Base-by-base conservation (phyloP, 805 yeast genomes). In the Limtongia smithiae region DNA sequence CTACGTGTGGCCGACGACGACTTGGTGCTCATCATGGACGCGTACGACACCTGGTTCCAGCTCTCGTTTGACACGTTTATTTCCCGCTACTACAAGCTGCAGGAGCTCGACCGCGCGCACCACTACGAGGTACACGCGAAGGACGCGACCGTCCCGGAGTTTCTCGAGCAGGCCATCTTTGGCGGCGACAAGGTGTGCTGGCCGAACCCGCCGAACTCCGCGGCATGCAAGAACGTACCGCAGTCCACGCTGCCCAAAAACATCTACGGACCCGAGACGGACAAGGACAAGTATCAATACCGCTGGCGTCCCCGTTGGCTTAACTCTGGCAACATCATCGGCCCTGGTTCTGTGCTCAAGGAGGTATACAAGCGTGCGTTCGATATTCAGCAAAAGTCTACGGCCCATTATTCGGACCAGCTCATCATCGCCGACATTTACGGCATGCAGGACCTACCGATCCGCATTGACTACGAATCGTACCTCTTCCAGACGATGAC, bases 11-110 rank as follows among this genome's bases (percentile, higher is more conserved):
- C 38, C 35, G 58, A 54, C 37, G 55, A 51, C 31, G 58, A 54
- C 27, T 50, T 54, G 27, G 58, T 54, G n/a, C 39, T 54, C 31
- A 44, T 54, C 39, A 44, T 48, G 48, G 58, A 54, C 48, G 39
- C 54, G 9, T 53, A 52, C 51, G 58, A 54, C 42, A 52, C 57
- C 22, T 54, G 58, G 58, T 54, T 54, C 43, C 58, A 54, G 42
- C 48, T 54, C 17, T 42, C 58, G 21, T 44, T 52, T 36, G 50
- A 54, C 3, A 39, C 46, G 37, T 35, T 48, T 3, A 31, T 54
- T 24, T 24, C 37, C 28, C 46, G 58, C 8, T 54, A 54, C 38
- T 48, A 51, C 41, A 28, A 33, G 24, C 27, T 48, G 9, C 58
- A 54, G 39, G 51, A 47, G 15, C 32, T 14, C 14, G 54, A 52